Conservation (phyloP, 331 rosid genomes). For the Arachis monticola region DNA sequence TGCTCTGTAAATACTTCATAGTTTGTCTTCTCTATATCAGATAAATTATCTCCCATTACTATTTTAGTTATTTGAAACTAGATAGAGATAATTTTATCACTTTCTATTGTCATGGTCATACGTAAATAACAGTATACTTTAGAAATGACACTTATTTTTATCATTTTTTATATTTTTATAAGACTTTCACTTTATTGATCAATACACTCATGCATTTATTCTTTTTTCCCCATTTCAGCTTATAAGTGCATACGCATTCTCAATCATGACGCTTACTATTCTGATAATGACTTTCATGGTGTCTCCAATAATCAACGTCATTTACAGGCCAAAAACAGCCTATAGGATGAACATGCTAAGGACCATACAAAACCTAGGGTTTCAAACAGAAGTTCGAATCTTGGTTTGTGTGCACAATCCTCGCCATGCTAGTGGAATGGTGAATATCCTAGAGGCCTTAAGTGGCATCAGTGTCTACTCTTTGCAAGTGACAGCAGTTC, state of each 20-base stretch:
- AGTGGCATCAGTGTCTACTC: not conserved
- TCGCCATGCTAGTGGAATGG: conserved; percentile 40
- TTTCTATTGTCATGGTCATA: no score
- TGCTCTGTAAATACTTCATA: no score
- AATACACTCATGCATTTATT: not conserved
- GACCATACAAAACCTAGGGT: conserved; percentile 37
- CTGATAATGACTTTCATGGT: conserved; percentile 33
- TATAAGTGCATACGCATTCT: conserved; percentile 50
- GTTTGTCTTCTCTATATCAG: no score
- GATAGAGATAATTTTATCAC: no score
- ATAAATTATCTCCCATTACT: no score
- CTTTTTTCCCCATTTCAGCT: conserved; percentile 39
- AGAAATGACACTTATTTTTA: not conserved
- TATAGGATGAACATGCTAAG: conserved; percentile 40
- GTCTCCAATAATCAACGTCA: conserved; percentile 39
- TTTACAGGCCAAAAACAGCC: conserved; percentile 47
- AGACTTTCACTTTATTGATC: no score
- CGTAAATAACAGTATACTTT: no score
- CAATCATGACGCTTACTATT: conserved; percentile 38
- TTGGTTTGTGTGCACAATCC: conserved; percentile 38
- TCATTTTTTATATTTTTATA: no score
- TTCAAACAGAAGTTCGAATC: conserved; percentile 40
- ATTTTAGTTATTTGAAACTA: no score
- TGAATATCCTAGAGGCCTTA: conserved; percentile 43
- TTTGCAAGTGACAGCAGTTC: conserved; percentile 21